Evolutionary conservation across 2,329 filamentous ascomycete species (phyloP).

Genomic region (Albophoma yamanashiensis): DNA sequence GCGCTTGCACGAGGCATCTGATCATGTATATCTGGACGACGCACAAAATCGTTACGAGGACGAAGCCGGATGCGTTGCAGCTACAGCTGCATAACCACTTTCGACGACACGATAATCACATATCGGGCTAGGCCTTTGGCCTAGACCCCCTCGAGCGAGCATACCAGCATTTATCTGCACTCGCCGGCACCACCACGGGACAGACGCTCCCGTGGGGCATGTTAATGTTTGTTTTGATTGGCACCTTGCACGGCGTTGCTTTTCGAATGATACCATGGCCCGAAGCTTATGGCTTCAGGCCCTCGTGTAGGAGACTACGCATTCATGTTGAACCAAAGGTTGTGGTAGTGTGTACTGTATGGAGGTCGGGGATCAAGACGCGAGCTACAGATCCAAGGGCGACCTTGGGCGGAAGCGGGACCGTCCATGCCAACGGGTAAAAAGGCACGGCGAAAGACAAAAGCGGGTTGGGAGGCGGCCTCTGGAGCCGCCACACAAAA

Average conservation of each 20-base stretch:
- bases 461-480: neutral
- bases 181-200: constrained; percentile 2
- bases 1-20: constrained; percentile 1
- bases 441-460: neutral
- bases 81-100: neutral
- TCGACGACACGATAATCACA: neutral
- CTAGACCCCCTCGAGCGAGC: neutral
- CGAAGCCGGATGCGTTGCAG: neutral
- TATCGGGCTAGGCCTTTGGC: neutral
- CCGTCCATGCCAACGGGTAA: neutral
- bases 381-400: constrained; percentile 8
- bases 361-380: constrained; percentile 8
- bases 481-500: neutral
- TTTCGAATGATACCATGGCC: constrained; percentile 19
- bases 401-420: constrained; percentile 8
- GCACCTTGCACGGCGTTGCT: constrained; percentile 7
- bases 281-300: constrained; percentile 6
- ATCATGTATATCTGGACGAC: constrained; percentile 17
- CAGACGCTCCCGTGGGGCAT: constrained; percentile 5
- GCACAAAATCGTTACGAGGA: constrained; percentile 12
- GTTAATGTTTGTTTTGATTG: constrained; percentile 8
- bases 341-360: constrained; percentile 18
- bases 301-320: constrained; percentile 2
- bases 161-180: neutral
- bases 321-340: constrained; percentile 3